Percentiles rank a stretch among this genome's conserved stretches.
Evolutionary conservation across 371 early-diverging fungal genomes (phyloP).

Genomic region (Mucor irregularis): DNA sequence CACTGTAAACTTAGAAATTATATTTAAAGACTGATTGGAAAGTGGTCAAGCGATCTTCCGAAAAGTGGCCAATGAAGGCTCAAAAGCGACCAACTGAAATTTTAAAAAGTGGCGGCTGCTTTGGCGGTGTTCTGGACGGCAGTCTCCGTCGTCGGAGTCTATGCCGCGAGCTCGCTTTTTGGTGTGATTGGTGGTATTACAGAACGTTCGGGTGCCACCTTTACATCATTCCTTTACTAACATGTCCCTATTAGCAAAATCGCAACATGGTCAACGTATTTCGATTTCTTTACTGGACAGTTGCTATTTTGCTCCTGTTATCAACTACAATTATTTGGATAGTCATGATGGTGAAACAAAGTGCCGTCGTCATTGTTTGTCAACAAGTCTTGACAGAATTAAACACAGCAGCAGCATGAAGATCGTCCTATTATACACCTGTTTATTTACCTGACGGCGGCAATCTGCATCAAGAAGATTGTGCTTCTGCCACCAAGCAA

Average conservation of each 20-base stretch:
- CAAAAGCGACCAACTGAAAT: no score
- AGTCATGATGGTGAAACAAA: conserved; percentile 11
- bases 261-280: conserved; percentile 18
- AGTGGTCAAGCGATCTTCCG: no score
- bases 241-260: conserved; percentile 15
- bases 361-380: conserved; percentile 6
- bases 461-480: conserved; percentile 9
- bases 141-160: conserved; percentile 20
- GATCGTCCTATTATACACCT: conserved; percentile 13
- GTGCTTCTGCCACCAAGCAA: conserved; percentile 12
- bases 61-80: no score
- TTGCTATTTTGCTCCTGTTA: conserved; percentile 6
- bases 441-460: conserved; percentile 10
- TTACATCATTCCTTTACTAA: not conserved
- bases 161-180: conserved; percentile 17
- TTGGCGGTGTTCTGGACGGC: conserved; percentile 19
- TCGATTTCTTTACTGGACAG: conserved; percentile 18
- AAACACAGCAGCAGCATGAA: not conserved
- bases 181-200: conserved; percentile 24
- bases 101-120: conserved; percentile 4
- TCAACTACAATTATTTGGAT: conserved; percentile 13
- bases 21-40: no score
- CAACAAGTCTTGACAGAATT: conserved; percentile 3
- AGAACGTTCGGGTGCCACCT: not conserved
- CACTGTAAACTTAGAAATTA: no score